Evolutionary conservation across 306 rosid species (phyloP), one percentile per base, ranked within the genome.

Genomic region (Quercus bicolor): DNA sequence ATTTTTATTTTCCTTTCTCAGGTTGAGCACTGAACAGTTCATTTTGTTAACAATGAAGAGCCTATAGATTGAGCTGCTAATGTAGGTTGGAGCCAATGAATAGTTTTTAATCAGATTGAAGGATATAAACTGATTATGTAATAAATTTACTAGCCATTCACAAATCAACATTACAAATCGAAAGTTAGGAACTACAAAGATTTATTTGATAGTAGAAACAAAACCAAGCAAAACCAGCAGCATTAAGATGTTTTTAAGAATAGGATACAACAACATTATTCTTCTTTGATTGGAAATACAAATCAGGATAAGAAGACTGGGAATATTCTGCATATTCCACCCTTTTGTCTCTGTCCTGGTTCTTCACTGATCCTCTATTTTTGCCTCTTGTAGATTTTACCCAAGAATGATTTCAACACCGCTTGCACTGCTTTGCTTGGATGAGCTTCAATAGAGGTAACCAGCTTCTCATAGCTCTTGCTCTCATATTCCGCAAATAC

Each of bases 311-410:
- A 68, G 11, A 34, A 66, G 72, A 43, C 20, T 31, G 48, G 12
- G 71, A 66, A 3, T 19, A 33, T 66, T 75, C 37, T 45, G 68
- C 80, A 64, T 48, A 79, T 57, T 69, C 70, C 37, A 80, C 55
- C 78, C 79, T 81, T 69, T 48, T 3, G 53, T 48, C 28, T 53
- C 56, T 29, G 62, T 31, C 57, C 28, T 60, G 1, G 68, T 7
- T 52, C n/a, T 80, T 20, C 69, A 6, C 55, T n/a, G 31, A 59
- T 10, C 76, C 68, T 43, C 85, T 88, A 95, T 78, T 95, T 96
- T 85, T 86, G 88, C 88, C 99, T 89, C 91, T 88, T 90, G 93
- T 93, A 93, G 60, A 96, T 93, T 84, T 96, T 93, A 60, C 82
- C 92, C 91, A 96, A 83, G 87, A 96, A 93, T 21, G 96, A 93